Evolutionary conservation across 1,139 yeast species (phyloP).

Genomic region (Pichia sp.): DNA sequence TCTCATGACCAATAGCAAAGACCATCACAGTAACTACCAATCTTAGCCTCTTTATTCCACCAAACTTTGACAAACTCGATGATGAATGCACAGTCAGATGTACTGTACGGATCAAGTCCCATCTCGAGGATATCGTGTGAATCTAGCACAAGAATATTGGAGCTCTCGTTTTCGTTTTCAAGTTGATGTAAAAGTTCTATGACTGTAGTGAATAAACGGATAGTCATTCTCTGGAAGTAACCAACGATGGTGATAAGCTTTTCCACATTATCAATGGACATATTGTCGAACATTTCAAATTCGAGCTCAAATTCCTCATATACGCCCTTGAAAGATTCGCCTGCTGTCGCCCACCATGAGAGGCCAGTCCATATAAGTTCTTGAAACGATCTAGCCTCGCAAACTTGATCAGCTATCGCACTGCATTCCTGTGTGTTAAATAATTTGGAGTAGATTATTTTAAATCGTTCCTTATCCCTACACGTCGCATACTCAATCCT

Average conservation of each 20-base stretch:
- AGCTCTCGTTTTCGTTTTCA: conserved; percentile 15
- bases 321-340: conserved; percentile 31
- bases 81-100: conserved; percentile 51
- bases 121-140: conserved; percentile 56
- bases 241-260: conserved; percentile 37
- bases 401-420: conserved; percentile 18
- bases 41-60: conserved; percentile 41
- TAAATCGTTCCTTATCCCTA: conserved; percentile 29
- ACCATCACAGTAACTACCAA: conserved; percentile 29
- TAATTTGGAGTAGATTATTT: conserved; percentile 28
- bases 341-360: conserved; percentile 84
- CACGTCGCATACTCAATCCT: conserved; percentile 30
- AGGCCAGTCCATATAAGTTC: conserved; percentile 67
- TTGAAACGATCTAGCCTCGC: conserved; percentile 54
- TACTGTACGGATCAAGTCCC: conserved; percentile 69
- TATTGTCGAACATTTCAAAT: conserved; percentile 22
- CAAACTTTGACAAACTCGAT: conserved; percentile 46
- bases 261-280: conserved; percentile 25
- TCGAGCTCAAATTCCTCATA: conserved; percentile 20
- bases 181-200: conserved; percentile 12
- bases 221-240: conserved; percentile 48
- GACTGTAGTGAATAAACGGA: conserved; percentile 27
- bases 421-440: conserved; percentile 12
- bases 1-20: conserved; percentile 28
- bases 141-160: conserved; percentile 26